phyloP scores from a whole-genome alignment of 73 alveolate species.

The Breviolum minutum region DNA sequence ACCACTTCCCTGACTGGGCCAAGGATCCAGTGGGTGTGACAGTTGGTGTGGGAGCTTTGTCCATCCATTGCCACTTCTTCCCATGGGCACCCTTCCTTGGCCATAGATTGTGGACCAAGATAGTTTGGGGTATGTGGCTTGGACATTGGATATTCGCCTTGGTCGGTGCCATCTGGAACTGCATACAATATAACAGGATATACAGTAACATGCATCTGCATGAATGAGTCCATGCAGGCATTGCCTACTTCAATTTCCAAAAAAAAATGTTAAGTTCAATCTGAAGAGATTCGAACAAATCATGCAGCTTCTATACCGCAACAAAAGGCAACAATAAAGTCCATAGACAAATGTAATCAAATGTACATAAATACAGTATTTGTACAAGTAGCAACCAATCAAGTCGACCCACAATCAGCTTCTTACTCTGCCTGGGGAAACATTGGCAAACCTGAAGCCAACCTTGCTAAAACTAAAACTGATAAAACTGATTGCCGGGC shows the following conservation, averaged over 20 bases:
- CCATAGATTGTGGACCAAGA: neutral
- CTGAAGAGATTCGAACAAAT: too few relatives aligned
- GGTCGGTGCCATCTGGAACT: neutral
- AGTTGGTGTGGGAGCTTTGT: slow-evolving; percentile 35
- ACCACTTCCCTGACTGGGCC: neutral
- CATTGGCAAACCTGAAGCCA: neutral
- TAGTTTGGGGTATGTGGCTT: too few relatives aligned
- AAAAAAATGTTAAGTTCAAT: too few relatives aligned
- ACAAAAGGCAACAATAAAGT: too few relatives aligned
- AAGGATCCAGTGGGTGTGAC: neutral
- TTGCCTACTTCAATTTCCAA: too few relatives aligned
- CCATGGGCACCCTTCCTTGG: slow-evolving; percentile 75
- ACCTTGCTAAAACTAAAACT: neutral
- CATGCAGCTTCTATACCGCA: too few relatives aligned
- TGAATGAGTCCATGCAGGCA: too few relatives aligned
- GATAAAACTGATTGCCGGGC: neutral
- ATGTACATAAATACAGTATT: neutral
- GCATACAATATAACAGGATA: neutral
- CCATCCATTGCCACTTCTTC: slow-evolving; percentile 80
- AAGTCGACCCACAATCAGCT: too few relatives aligned
- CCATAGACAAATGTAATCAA: neutral
- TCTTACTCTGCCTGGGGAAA: neutral
- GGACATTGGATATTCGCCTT: neutral
- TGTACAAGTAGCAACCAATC: too few relatives aligned
- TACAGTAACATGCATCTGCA: neutral